phyloP scores from a whole-genome alignment of 163 green algal genomes.

The Scenedesmus sp. region DNA sequence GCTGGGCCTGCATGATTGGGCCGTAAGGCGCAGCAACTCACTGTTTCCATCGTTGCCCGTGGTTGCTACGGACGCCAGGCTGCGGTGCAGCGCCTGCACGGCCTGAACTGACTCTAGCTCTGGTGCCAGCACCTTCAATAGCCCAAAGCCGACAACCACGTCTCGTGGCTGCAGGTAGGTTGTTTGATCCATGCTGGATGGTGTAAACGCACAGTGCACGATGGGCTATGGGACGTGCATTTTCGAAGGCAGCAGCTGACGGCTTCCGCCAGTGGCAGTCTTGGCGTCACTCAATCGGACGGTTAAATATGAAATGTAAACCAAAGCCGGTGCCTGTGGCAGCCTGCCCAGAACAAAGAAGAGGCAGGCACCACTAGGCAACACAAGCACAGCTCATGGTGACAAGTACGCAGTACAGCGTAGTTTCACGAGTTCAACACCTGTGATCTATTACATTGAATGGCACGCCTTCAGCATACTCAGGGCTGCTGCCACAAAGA shows the following conservation, averaged over 20 bases:
- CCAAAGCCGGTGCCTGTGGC: neutral
- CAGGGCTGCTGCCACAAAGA: neutral
- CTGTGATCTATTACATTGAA: neutral
- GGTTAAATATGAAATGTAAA: neutral
- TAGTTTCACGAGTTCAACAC: neutral
- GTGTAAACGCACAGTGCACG: neutral
- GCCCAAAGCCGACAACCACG: slow-evolving; percentile 66
- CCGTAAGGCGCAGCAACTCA: neutral
- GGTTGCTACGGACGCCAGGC: slow-evolving; percentile 56
- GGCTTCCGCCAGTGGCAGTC: neutral
- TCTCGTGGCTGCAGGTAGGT: slow-evolving; percentile 53
- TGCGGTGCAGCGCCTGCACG: slow-evolving; percentile 57
- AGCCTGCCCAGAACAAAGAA: neutral
- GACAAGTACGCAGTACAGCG: neutral
- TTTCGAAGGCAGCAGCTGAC: slow-evolving; percentile 14
- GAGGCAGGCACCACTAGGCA: neutral
- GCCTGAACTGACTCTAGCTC: slow-evolving; percentile 60
- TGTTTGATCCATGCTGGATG: neutral
- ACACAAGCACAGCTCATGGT: neutral
- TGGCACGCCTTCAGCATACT: neutral
- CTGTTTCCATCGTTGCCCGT: slow-evolving; percentile 9
- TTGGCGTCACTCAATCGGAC: neutral
- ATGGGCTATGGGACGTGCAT: neutral
- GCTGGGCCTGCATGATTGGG: neutral
- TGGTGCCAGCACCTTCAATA: slow-evolving; percentile 59